phyloP scores from a whole-genome alignment of 2,329 filamentous ascomycete species.

The Dactylonectria estremocensis region DNA sequence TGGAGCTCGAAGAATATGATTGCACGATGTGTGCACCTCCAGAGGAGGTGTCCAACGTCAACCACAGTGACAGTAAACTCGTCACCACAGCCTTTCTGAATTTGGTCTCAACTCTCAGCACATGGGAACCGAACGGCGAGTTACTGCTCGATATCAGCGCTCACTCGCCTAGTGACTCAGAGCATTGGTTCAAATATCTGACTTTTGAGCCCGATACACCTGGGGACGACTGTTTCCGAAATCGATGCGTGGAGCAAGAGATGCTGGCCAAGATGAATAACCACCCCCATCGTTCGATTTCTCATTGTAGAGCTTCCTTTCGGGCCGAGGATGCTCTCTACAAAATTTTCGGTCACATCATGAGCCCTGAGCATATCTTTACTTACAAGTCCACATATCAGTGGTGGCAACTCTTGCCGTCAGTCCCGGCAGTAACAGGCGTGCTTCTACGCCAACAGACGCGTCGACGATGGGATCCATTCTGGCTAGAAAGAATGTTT shows the following conservation, averaged over 20 bases:
- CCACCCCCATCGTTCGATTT: slow-evolving; percentile 8
- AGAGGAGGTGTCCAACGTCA: slow-evolving; percentile 23
- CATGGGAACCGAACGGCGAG: slow-evolving; percentile 46
- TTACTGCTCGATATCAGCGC: slow-evolving; percentile 54
- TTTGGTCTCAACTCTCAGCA: slow-evolving; percentile 51
- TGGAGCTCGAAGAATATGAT: slow-evolving; percentile 41
- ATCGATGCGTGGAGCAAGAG: not conserved
- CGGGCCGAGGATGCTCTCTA: not conserved
- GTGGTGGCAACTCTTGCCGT: slow-evolving; percentile 50
- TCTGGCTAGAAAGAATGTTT: slow-evolving; percentile 52
- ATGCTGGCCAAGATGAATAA: not conserved
- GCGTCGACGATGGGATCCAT: slow-evolving; percentile 55
- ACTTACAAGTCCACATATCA: slow-evolving; percentile 40
- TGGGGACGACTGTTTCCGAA: not conserved
- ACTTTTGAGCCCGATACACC: slow-evolving; percentile 34
- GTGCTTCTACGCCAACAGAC: slow-evolving; percentile 54
- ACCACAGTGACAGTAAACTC: slow-evolving; percentile 33
- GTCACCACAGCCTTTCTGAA: slow-evolving; percentile 40
- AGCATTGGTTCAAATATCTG: slow-evolving; percentile 53
- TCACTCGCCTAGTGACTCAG: slow-evolving; percentile 52
- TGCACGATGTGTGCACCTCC: slow-evolving; percentile 29
- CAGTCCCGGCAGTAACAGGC: slow-evolving; percentile 49
- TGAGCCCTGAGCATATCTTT: slow-evolving; percentile 41
- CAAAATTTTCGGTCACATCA: slow-evolving; percentile 43
- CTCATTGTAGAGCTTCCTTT: not conserved